phyloP scores from a whole-genome alignment of 495 filamentous ascomycete species.

The Trichoderma orchidacearum region DNA sequence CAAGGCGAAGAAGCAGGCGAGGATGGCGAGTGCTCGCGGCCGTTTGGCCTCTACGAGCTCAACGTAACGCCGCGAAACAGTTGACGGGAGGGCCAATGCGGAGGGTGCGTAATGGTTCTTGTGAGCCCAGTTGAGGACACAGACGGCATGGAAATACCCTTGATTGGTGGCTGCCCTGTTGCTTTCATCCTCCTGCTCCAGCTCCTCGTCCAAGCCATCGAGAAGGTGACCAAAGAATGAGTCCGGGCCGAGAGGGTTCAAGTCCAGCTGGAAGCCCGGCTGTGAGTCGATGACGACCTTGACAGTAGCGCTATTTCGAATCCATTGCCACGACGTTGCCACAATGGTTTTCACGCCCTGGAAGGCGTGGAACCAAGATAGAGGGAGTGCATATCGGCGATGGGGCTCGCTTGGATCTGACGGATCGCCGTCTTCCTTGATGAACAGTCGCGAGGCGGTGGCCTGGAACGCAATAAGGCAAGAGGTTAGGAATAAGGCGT shows the following conservation, averaged over 20 bases:
- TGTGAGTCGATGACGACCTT: conserved; percentile 42
- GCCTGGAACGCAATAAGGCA: conserved; percentile 45
- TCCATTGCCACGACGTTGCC: conserved; percentile 36
- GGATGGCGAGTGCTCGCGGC: conserved; percentile 38
- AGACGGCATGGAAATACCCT: conserved; percentile 40
- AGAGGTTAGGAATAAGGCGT: conserved; percentile 39
- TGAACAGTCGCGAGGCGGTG: conserved; percentile 38
- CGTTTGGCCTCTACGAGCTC: conserved; percentile 34
- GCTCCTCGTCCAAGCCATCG: conserved; percentile 33
- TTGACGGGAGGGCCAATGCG: conserved; percentile 41
- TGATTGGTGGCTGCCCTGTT: conserved; percentile 8
- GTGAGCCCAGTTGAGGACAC: conserved; percentile 44
- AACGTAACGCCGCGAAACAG: conserved; percentile 42
- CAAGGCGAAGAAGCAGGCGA: conserved; percentile 42
- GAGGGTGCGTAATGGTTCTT: conserved; percentile 38
- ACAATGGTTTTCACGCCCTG: conserved; percentile 43
- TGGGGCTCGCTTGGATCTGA: conserved; percentile 12
- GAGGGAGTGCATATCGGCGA: conserved; percentile 29
- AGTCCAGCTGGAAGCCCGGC: conserved; percentile 33
- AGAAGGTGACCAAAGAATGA: conserved; percentile 40
- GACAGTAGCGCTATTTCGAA: conserved; percentile 33
- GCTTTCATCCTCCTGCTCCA: conserved; percentile 14
- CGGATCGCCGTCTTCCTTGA: conserved; percentile 24
- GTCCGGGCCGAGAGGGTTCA: conserved; percentile 15
- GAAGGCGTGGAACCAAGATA: conserved; percentile 46